phyloP scores from a whole-genome alignment of 257 asterid species.

The Nicotiana noctiflora region DNA sequence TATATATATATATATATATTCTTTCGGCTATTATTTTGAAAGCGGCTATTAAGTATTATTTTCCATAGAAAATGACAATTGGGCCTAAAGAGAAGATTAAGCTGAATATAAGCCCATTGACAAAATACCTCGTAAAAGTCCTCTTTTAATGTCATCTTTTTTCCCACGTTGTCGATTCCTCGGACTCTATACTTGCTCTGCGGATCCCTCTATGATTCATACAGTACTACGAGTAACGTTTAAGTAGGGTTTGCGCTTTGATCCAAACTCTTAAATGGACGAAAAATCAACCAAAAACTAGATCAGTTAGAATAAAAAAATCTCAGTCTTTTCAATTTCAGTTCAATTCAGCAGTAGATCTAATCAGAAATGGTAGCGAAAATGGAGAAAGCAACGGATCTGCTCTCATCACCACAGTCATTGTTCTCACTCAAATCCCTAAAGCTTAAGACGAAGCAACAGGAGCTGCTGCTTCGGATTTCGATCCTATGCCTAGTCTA shows the following conservation, averaged over 20 bases:
- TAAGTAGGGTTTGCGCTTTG: neutral
- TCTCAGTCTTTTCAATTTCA: neutral
- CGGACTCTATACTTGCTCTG: neutral
- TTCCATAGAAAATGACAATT: too few species aligned
- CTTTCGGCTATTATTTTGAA: too few species aligned
- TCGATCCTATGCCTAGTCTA: conserved; percentile 71
- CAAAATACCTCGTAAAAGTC: neutral
- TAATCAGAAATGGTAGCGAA: neutral
- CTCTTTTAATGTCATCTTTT: neutral
- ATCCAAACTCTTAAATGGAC: neutral
- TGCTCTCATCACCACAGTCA: neutral
- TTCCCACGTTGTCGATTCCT: neutral
- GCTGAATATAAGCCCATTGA: neutral
- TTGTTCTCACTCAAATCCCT: conserved; percentile 29
- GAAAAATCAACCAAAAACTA: neutral
- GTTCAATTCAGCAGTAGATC: conserved; percentile 3
- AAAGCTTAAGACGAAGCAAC: conserved; percentile 90
- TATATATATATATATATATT: too few species aligned
- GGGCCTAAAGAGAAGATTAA: neutral
- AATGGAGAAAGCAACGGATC: conserved; percentile 14
- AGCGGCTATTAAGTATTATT: too few species aligned
- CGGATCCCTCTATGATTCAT: neutral
- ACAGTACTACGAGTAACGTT: neutral
- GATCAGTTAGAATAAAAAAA: neutral
- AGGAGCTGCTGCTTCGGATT: conserved; percentile 84